These are phyloP conservation scores for Tagetes patula DNA, from an alignment of 129 eudicot genomes.

Conservation along the genomic window DNA sequence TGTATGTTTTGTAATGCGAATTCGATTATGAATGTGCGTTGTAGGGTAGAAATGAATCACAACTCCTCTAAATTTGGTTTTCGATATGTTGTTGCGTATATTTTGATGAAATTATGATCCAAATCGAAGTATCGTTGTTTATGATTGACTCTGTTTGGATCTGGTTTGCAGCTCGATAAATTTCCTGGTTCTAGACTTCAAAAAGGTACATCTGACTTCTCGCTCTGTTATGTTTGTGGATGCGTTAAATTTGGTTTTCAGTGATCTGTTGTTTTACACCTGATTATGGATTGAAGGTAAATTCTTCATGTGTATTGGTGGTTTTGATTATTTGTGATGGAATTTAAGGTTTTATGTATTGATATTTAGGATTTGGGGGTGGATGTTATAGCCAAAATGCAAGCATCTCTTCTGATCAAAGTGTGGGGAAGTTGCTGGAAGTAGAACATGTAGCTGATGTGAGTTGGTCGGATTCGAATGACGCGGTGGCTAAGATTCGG, in stretches of 20 bases:
- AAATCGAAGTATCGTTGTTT: conserved; percentile 18
- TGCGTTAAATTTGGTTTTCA: background rate
- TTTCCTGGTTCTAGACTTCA: conserved; percentile 26
- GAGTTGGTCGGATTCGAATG: conserved; percentile 34
- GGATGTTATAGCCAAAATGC: conserved; percentile 39
- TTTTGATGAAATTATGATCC: conserved; percentile 7
- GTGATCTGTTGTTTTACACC: background rate
- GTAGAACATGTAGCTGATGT: conserved; percentile 31
- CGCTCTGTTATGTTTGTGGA: too few relatives aligned
- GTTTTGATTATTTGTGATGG: conserved; percentile 8
- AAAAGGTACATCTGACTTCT: conserved; percentile 28
- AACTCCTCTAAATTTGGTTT: background rate
- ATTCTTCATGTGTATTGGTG: background rate
- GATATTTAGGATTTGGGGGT: conserved; percentile 44
- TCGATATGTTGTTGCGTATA: conserved; percentile 3
- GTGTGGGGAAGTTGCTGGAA: conserved; percentile 43
- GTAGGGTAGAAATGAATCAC: background rate
- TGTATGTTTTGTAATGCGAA: background rate
- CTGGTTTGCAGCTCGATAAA: conserved; percentile 35
- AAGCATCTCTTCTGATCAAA: conserved; percentile 30
- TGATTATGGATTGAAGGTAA: conserved; percentile 7
- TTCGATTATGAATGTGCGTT: conserved; percentile 10
- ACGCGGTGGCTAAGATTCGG: conserved; percentile 57
- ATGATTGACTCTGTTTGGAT: conserved; percentile 25
- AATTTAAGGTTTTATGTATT: background rate